Percentiles rank a stretch among this genome's conserved stretches.
These are phyloP conservation scores for Blepharisma undulans DNA, from an alignment of 169 alveolate genomes.

Conservation along the genomic window DNA sequence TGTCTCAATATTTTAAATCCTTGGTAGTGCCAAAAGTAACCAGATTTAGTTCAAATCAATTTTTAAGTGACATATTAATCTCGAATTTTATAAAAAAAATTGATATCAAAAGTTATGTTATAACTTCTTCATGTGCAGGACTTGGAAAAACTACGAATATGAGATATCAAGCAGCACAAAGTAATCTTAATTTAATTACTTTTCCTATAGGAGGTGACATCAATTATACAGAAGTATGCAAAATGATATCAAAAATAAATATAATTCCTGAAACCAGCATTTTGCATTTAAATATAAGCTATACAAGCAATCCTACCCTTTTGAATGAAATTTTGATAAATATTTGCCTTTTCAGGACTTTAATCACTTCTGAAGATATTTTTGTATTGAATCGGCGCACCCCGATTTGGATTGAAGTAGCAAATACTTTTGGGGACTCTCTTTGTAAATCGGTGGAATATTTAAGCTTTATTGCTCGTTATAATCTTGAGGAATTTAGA, in stretches of 20 bases:
- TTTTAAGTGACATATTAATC: background rate
- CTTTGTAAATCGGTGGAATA: background rate
- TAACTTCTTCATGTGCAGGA: background rate
- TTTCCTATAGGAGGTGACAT: background rate
- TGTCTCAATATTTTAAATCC: background rate
- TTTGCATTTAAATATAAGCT: background rate
- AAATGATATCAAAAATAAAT: background rate
- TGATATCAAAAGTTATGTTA: background rate
- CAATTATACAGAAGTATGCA: background rate
- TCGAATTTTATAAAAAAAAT: background rate
- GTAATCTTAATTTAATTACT: background rate
- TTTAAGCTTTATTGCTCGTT: background rate
- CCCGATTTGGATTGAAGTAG: background rate
- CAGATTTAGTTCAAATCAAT: background rate
- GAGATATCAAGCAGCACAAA: background rate
- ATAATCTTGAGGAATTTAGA: background rate
- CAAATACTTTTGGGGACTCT: background rate
- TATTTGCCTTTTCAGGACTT: background rate
- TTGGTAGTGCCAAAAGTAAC: background rate
- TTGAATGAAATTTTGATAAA: background rate
- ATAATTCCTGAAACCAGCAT: background rate
- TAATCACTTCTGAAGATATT: background rate
- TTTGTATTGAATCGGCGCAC: background rate
- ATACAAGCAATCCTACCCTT: background rate
- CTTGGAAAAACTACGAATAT: conserved; percentile 8